Conservation (phyloP, 2,329 filamentous ascomycete genomes). For the Fusarium robinianum region DNA sequence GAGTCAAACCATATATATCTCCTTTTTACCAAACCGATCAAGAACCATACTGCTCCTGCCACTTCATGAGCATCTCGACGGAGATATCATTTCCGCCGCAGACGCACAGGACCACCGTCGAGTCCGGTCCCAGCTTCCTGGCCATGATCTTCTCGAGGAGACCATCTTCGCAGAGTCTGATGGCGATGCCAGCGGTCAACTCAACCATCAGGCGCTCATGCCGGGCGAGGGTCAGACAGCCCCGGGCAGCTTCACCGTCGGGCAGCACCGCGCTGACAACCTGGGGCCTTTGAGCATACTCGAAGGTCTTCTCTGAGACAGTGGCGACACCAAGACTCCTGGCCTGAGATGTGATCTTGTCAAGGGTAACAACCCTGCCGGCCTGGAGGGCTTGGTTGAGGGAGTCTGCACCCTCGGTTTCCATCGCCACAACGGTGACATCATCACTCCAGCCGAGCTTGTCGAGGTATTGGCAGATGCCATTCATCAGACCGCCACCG, state of each 20-base stretch:
- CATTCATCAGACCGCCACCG: constrained; percentile 79
- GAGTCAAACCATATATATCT: neutral
- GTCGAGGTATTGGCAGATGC: constrained; percentile 67
- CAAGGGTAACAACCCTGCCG: constrained; percentile 62
- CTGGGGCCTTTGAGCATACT: constrained; percentile 35
- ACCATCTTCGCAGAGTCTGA: constrained; percentile 37
- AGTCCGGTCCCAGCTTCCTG: constrained; percentile 29
- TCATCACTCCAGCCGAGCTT: constrained; percentile 27
- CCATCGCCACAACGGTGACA: constrained; percentile 66
- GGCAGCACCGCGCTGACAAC: constrained; percentile 36
- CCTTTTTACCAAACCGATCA: constrained; percentile 1
- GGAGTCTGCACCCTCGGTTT: constrained; percentile 73
- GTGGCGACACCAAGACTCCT: constrained; percentile 69
- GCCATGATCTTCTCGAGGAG: constrained; percentile 23
- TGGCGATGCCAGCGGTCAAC: constrained; percentile 37
- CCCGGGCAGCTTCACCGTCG: constrained; percentile 36
- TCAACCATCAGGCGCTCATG: constrained; percentile 40
- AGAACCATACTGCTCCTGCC: constrained; percentile 28
- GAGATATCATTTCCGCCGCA: constrained; percentile 43
- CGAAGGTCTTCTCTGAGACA: constrained; percentile 59
- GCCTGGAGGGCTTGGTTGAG: constrained; percentile 61
- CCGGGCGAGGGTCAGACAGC: constrained; percentile 35
- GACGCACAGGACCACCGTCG: constrained; percentile 39
- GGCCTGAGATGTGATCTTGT: constrained; percentile 71
- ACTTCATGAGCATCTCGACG: constrained; percentile 37